Base-by-base conservation (phyloP, 192 early-diverging fungal genomes). In the Diversispora epigaea region DNA sequence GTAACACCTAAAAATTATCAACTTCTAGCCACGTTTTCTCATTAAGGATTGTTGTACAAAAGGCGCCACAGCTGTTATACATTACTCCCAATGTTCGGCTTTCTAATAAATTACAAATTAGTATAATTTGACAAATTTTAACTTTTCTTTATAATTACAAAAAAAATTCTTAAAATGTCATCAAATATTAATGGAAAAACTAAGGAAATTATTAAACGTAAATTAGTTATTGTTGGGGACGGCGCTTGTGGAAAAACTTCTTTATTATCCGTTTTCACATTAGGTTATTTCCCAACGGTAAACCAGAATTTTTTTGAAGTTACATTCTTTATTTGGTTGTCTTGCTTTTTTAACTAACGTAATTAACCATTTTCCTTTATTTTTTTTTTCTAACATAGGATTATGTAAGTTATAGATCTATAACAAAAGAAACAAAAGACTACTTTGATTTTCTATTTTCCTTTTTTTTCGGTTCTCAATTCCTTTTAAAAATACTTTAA, bases 191-290 rank as follows among this genome's bases (percentile, higher is more conserved):
- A 44, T 50, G 40, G 73, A 44, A 82, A 76, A 64, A 78, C 77
- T 47, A 82, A 79, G 68, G 81, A 82, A 54, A 77, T 77, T 86
- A 86, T 90, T 75, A 88, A 89, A 77, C 80, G 89, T 76, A 97
- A 97, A 82, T 84, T 96, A 71, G 94, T 96, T 67, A 92, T 96
- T 73, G 90, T 97, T 19, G 92, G 92, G 25, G 92, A 93, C 75
- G 92, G 92, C 77, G 90, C 91, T 55, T 92, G 92, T 75, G 92
- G 93, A 39, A 94, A 94, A 77, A 94, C 92, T 21, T 92, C 86
- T 32, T 77, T 93, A 63, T 84, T 93, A 44, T 90, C 86, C 49
- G 91, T 92, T 12, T 93, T 91, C 74, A 89, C 88, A n/a, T 85
- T 90, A 58, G 91, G 90, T 69, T 81, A 84, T 56, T 94, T 94